Evolutionary conservation across 345 rosid genomes (phyloP), one percentile per base, ranked within the genome.

Genomic region (Draba incana): DNA sequence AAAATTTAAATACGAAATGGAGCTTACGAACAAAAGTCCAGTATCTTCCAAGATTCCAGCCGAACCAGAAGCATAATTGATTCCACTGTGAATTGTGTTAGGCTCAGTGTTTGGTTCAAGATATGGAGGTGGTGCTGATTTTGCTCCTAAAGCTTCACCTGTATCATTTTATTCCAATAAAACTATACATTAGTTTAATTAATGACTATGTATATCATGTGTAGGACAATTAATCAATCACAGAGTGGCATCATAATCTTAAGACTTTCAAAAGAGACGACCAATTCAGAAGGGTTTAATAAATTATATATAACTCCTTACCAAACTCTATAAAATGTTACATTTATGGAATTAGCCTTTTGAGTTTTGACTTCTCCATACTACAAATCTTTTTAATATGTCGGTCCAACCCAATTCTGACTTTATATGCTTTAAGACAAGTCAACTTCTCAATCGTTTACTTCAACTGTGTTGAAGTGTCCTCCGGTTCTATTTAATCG

Each of bases 21-120:
- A 23, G 64, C 82, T 85, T 66, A 87, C 84, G 13, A 83, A 79
- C 1, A 85, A 69, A 49, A 65, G 66, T 39, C 84, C 84, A 2
- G 85, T 82, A 62, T 80, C 79, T 14, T 85, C 86, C 69, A 85
- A 66, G 62, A 85, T 76, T 46, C 90, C 90, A 28, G 80, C 75
- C 24, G 85, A 79, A 13, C 90, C 85, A 16, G 88, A 85, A 50
- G 88, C 90, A 70, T 80, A 82, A 49, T 83, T 85, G 23, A 79
- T 73, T 64, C 88, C 90, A 11, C 42, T 42, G 10, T 47, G 56
- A 24, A 78, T 47, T n/a, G 81, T 61, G 45, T 76, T 75, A 15
- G 64, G 62, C 23, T 55, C 74, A 24, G 62, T 53, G 61, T 79
- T 74, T 31, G 88, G 84, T 44, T 82, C 74, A 23, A 83, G 68